Evolutionary conservation across 2,329 filamentous ascomycete species (phyloP).

Genomic region (Verruconis gallopava): DNA sequence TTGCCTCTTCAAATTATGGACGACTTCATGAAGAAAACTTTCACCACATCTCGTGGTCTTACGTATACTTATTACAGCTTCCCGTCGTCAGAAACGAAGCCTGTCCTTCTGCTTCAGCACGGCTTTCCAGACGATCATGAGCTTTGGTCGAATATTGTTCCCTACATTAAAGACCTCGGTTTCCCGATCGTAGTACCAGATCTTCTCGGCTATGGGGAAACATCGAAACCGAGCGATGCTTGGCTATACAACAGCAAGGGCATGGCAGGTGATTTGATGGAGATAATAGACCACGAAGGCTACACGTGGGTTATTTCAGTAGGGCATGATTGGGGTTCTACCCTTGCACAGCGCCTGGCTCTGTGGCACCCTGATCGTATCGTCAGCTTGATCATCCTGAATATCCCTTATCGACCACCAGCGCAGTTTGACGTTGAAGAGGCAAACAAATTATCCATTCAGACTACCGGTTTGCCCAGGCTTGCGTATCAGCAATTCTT

Average conservation of each 20-base stretch:
- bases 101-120: constrained; percentile 29
- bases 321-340: constrained; percentile 9
- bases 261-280: constrained; percentile 17
- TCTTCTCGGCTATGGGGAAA: constrained; percentile 26
- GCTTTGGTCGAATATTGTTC: constrained; percentile 32
- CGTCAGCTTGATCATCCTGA: constrained; percentile 30
- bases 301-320: constrained; percentile 12
- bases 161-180: constrained; percentile 26
- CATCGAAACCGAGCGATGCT: constrained; percentile 20
- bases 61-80: constrained; percentile 20
- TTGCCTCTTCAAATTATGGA: too few species aligned
- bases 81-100: constrained; percentile 14
- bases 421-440: constrained; percentile 25
- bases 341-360: constrained; percentile 27
- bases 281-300: constrained; percentile 19
- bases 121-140: constrained; percentile 37
- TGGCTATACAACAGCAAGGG: constrained; percentile 15
- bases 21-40: constrained; percentile 17
- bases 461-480: constrained; percentile 24
- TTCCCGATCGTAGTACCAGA: constrained; percentile 28
- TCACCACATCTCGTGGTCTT: constrained; percentile 15
- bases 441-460: constrained; percentile 20
- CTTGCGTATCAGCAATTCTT: constrained; percentile 37
- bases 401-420: constrained; percentile 30
- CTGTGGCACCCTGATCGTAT: constrained; percentile 30